Percentiles rank a stretch among this genome's conserved stretches.
These are phyloP conservation scores for Urtica urens DNA, from an alignment of 306 rosid species.

Conservation along the genomic window DNA sequence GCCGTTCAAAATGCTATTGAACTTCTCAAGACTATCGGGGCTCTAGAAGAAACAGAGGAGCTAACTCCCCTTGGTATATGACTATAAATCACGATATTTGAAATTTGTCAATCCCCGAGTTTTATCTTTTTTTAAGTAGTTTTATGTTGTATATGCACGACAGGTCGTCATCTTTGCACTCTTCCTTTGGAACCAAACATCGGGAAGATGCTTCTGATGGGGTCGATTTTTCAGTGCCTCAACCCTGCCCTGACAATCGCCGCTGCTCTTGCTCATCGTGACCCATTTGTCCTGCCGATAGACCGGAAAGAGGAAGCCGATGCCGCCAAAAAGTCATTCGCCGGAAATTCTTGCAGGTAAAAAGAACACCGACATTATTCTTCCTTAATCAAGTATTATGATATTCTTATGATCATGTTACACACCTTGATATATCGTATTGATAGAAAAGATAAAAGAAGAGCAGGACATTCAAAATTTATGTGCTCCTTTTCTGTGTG, in stretches of 20 bases:
- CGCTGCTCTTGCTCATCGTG: constrained; percentile 89
- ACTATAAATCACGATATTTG: constrained; percentile 7
- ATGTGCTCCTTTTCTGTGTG: too few species aligned
- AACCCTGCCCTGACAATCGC: constrained; percentile 91
- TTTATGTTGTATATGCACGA: constrained; percentile 8
- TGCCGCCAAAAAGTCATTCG: constrained; percentile 66
- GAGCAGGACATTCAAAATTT: too few species aligned
- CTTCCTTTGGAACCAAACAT: constrained; percentile 98
- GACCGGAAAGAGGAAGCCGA: constrained; percentile 89
- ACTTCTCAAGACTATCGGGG: constrained; percentile 88
- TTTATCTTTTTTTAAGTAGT: constrained; percentile 11
- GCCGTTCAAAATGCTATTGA: constrained; percentile 91
- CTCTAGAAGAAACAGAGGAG: constrained; percentile 72
- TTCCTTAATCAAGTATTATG: too few species aligned
- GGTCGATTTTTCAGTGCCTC: constrained; percentile 93
- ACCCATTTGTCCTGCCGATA: constrained; percentile 84
- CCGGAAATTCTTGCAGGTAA: constrained; percentile 92
- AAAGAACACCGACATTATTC: constrained; percentile 6
- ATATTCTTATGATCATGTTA: too few species aligned
- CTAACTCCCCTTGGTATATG: constrained; percentile 86
- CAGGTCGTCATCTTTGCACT: constrained; percentile 83
- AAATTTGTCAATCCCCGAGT: constrained; percentile 8
- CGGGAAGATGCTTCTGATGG: constrained; percentile 97
- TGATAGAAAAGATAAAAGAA: too few species aligned
- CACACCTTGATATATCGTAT: too few species aligned